Percentiles rank a stretch among this genome's conserved stretches.
phyloP scores from a whole-genome alignment of 139 green algal species.

The Coelastrella sp. region DNA sequence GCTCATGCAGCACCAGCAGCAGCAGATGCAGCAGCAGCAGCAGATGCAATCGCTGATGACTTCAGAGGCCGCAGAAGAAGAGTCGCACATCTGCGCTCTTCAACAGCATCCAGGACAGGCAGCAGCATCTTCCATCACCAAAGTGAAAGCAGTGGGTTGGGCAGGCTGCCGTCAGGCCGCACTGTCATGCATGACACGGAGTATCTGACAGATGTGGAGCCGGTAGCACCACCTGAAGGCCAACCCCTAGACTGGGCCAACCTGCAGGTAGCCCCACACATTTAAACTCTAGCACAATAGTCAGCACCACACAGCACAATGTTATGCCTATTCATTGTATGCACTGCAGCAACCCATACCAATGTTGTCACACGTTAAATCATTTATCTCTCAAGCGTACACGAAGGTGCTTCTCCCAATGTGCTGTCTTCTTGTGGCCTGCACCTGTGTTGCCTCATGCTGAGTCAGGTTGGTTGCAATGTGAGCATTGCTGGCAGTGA shows the following conservation, averaged over 20 bases:
- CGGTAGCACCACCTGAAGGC: background rate
- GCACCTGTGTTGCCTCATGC: background rate
- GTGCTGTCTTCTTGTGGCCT: background rate
- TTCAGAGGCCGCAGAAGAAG: no score
- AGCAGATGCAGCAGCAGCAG: background rate
- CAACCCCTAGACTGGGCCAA: constrained; percentile 1
- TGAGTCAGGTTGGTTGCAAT: constrained; percentile 33
- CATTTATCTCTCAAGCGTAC: no score
- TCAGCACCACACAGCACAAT: no score
- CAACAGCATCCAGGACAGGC: no score
- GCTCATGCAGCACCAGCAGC: background rate
- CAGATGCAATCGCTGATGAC: background rate
- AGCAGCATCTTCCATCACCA: no score
- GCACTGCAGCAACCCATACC: no score
- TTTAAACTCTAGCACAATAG: no score
- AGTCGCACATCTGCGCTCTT: no score
- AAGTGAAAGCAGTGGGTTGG: background rate
- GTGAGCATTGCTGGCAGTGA: constrained; percentile 26
- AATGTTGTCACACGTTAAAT: no score
- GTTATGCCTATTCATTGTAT: no score
- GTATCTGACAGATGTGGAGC: background rate
- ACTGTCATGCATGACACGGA: background rate
- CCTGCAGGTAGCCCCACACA: background rate
- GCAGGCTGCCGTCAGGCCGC: background rate
- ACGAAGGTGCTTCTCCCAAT: no score